Evolutionary conservation across 225 moss, liverwort and hornwort species (phyloP).

Genomic region (Physcomitrium patens): DNA sequence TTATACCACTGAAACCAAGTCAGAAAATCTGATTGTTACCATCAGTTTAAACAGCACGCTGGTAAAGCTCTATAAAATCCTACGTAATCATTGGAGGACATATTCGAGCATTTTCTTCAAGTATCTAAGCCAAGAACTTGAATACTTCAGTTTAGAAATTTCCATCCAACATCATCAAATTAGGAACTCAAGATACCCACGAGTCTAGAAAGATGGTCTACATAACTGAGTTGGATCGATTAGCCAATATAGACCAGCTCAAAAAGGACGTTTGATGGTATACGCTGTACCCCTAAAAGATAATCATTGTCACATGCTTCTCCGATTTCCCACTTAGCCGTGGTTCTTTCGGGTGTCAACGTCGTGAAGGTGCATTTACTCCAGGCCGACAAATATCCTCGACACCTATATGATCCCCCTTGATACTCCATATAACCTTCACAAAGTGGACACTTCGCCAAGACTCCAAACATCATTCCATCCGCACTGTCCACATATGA

Average conservation of each 20-base stretch:
- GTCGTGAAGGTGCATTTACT: slow-evolving; percentile 88
- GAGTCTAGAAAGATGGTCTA: background rate
- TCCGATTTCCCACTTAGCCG: slow-evolving; percentile 76
- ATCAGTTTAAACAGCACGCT: background rate
- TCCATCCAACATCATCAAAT: slow-evolving; percentile 16
- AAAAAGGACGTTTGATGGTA: background rate
- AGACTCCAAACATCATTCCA: slow-evolving; percentile 98
- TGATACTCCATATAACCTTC: slow-evolving; percentile 86
- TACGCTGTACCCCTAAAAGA: slow-evolving; percentile 61
- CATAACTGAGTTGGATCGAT: slow-evolving; percentile 7
- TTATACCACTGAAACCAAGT: slow-evolving; percentile 54
- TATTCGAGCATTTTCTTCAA: slow-evolving; percentile 1
- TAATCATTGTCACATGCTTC: slow-evolving; percentile 68
- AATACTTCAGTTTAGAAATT: slow-evolving; percentile 1
- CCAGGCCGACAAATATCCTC: slow-evolving; percentile 92
- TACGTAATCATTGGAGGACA: background rate
- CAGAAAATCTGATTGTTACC: slow-evolving; percentile 5
- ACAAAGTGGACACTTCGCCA: slow-evolving; percentile 81
- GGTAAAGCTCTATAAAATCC: slow-evolving; percentile 4
- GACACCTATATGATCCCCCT: slow-evolving; percentile 82
- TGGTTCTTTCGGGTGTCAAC: slow-evolving; percentile 58
- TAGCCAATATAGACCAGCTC: background rate
- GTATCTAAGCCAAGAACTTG: background rate
- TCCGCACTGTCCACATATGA: slow-evolving; percentile 72
- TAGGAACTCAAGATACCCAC: slow-evolving; percentile 5